phyloP scores from a whole-genome alignment of 352 stramenopile species.

The Phytophthora pistaciae region DNA sequence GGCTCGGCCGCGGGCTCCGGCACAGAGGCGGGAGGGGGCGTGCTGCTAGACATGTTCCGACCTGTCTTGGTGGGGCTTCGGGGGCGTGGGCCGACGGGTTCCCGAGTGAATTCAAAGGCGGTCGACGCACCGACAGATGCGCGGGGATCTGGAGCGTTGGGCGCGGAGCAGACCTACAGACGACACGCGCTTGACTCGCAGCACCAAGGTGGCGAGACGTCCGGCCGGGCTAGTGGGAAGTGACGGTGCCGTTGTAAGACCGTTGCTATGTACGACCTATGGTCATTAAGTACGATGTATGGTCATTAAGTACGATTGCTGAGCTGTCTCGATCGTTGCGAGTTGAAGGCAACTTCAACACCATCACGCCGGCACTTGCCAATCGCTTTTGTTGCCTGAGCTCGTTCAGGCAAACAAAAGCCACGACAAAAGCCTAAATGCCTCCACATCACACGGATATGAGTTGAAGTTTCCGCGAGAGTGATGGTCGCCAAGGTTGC shows the following conservation, averaged over 20 bases:
- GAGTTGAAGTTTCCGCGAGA: neutral
- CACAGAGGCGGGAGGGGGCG: slow-evolving; percentile 3
- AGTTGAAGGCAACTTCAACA: slow-evolving; percentile 14
- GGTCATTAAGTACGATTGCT: neutral
- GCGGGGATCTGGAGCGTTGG: neutral
- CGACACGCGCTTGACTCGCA: neutral
- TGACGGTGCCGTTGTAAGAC: neutral
- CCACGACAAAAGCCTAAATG: neutral
- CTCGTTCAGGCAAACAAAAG: neutral
- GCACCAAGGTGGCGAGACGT: neutral
- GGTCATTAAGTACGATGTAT: neutral
- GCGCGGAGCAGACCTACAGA: slow-evolving; percentile 8
- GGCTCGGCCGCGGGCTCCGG: slow-evolving; percentile 35
- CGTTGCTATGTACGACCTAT: too few species aligned
- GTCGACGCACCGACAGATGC: neutral
- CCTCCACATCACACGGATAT: neutral
- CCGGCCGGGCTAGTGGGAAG: neutral
- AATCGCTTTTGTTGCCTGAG: too few species aligned
- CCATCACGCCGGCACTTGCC: neutral
- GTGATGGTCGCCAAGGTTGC: slow-evolving; percentile 10
- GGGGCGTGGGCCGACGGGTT: neutral
- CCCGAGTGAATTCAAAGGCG: neutral
- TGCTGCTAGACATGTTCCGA: neutral
- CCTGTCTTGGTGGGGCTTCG: slow-evolving; percentile 4
- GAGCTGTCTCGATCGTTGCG: neutral